Evolutionary conservation across 352 stramenopile species (phyloP).

Genomic region (Globisporangium sylvaticum): DNA sequence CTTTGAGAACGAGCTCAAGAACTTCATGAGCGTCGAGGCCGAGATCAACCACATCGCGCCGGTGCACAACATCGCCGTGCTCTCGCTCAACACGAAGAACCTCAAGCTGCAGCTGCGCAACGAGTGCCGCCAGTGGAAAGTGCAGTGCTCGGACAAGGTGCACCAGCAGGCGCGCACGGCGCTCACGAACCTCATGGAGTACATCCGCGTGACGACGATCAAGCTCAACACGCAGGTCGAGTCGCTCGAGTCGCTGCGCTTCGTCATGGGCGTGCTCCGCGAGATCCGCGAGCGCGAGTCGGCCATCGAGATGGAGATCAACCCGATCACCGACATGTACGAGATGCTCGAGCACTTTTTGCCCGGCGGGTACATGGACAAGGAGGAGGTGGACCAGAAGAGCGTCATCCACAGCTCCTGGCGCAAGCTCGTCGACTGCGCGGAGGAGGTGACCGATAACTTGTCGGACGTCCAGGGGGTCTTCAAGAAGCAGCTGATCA

Average conservation of each 20-base stretch:
- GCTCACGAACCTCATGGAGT: slow-evolving; percentile 70
- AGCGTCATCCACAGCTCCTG: slow-evolving; percentile 79
- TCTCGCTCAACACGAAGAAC: slow-evolving; percentile 86
- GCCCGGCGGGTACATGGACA: slow-evolving; percentile 81
- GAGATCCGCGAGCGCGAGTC: slow-evolving; percentile 85
- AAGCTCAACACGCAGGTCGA: slow-evolving; percentile 67
- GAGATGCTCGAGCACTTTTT: slow-evolving; percentile 88
- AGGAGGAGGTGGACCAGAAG: slow-evolving; percentile 91
- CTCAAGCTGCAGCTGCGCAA: slow-evolving; percentile 85
- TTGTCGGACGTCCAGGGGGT: slow-evolving; percentile 78
- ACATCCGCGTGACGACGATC: slow-evolving; percentile 69
- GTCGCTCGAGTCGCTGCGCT: slow-evolving; percentile 68
- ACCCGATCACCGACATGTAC: slow-evolving; percentile 89
- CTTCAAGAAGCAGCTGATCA: slow-evolving; percentile 90
- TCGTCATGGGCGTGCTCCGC: slow-evolving; percentile 82
- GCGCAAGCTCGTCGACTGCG: slow-evolving; percentile 86
- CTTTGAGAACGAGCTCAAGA: slow-evolving; percentile 75
- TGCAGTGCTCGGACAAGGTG: slow-evolving; percentile 81
- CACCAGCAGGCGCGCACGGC: slow-evolving; percentile 68
- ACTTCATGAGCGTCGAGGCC: slow-evolving; percentile 78
- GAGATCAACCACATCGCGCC: slow-evolving; percentile 77
- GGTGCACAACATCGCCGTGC: slow-evolving; percentile 82
- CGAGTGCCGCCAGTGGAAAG: slow-evolving; percentile 84
- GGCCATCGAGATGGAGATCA: slow-evolving; percentile 88
- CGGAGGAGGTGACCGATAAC: slow-evolving; percentile 86